phyloP scores from a whole-genome alignment of 352 stramenopile genomes.

The Pythium rhizo-oryzae region DNA sequence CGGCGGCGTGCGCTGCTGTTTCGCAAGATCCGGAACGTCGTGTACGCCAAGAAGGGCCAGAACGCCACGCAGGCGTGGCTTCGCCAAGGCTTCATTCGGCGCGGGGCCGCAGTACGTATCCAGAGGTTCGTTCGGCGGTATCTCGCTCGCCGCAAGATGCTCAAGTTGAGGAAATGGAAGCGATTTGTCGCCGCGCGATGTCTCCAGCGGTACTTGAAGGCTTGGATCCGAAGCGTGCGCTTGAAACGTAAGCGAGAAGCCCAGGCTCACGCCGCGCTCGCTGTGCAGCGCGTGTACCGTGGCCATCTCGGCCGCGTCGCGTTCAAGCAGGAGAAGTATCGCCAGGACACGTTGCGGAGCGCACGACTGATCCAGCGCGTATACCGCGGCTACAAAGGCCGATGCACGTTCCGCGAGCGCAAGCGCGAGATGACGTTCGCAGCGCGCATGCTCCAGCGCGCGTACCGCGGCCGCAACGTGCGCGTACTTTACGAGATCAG shows the following conservation, averaged over 20 bases:
- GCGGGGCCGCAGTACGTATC: slow-evolving; percentile 46
- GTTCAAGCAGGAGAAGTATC: slow-evolving; percentile 35
- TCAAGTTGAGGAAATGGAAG: slow-evolving; percentile 48
- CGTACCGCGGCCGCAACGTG: slow-evolving; percentile 46
- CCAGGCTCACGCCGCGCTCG: slow-evolving; percentile 36
- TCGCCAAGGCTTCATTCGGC: slow-evolving; percentile 47
- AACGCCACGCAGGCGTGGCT: slow-evolving; percentile 54
- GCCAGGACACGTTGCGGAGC: slow-evolving; percentile 34
- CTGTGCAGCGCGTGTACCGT: slow-evolving; percentile 55
- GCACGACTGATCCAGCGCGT: slow-evolving; percentile 45
- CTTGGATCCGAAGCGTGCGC: slow-evolving; percentile 47
- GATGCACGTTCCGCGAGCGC: slow-evolving; percentile 29
- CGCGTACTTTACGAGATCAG: slow-evolving; percentile 61
- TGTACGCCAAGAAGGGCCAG: slow-evolving; percentile 50
- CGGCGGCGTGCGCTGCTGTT: slow-evolving; percentile 58
- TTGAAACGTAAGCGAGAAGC: slow-evolving; percentile 38
- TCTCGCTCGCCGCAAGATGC: slow-evolving; percentile 41
- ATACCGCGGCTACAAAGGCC: slow-evolving; percentile 42
- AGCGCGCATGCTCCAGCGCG: slow-evolving; percentile 47
- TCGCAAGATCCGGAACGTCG: slow-evolving; percentile 66
- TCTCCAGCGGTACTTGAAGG: slow-evolving; percentile 55
- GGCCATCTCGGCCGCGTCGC: slow-evolving; percentile 37
- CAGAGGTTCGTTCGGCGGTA: slow-evolving; percentile 55
- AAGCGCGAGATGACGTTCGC: slow-evolving; percentile 39
- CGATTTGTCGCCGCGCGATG: slow-evolving; percentile 44